Conservation (phyloP, 2,329 filamentous ascomycete genomes). For the Pseudogymnoascus sp. region DNA sequence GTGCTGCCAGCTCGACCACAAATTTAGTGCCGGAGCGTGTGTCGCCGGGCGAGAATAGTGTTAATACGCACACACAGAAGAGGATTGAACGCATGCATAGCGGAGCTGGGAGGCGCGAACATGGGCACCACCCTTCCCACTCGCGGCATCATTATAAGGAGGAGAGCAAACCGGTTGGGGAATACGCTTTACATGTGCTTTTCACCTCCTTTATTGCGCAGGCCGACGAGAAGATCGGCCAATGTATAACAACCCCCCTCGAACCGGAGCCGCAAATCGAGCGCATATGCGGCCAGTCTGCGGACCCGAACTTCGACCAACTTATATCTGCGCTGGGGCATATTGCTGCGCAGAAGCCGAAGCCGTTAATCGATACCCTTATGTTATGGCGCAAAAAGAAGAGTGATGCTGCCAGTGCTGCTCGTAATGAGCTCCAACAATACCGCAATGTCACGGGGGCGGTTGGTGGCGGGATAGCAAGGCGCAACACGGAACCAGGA, state of each 20-base stretch:
- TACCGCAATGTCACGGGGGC: conserved; percentile 30
- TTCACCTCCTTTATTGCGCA: conserved; percentile 96
- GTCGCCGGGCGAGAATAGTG: conserved; percentile 39
- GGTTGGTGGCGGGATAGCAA: conserved; percentile 38
- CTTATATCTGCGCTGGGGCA: conserved; percentile 88
- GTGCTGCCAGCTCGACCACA: conserved; percentile 25
- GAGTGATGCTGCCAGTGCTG: conserved; percentile 75
- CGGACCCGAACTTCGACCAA: conserved; percentile 86
- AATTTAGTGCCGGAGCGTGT: conserved; percentile 28
- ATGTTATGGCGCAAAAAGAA: conserved; percentile 98
- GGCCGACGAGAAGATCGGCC: conserved; percentile 92
- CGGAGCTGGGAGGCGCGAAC: conserved; percentile 64
- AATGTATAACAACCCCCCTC: conserved; percentile 72
- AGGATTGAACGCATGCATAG: conserved; percentile 57
- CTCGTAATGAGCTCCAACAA: conserved; percentile 52
- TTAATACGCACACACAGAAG: conserved; percentile 40
- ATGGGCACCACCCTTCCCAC: conserved; percentile 67
- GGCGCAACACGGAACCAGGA: conserved; percentile 67
- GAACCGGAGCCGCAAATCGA: conserved; percentile 82
- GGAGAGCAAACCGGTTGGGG: conserved; percentile 88
- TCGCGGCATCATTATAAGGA: conserved; percentile 58
- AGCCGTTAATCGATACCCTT: conserved; percentile 89
- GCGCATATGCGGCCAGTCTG: conserved; percentile 80
- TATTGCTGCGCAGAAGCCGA: conserved; percentile 89
- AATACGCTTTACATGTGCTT: conserved; percentile 92